These are phyloP conservation scores for Naganishia albida DNA, from an alignment of 1,284 basidiomycete species.

Conservation along the genomic window DNA sequence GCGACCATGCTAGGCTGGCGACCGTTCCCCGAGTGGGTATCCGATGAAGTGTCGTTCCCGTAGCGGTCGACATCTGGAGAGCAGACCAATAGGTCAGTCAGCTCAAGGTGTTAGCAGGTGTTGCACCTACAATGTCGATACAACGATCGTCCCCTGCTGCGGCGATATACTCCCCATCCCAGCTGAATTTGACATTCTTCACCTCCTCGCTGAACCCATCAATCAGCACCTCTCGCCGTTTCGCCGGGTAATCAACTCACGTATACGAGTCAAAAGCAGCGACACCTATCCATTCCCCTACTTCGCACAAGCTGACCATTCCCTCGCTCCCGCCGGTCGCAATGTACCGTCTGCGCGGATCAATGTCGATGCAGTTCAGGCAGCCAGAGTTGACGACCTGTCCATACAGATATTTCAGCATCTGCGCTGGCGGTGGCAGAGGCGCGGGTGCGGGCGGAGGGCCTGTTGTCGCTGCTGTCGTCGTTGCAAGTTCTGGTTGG, in stretches of 20 bases:
- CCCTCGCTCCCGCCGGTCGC: conserved; percentile 33
- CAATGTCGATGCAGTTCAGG: conserved; percentile 33
- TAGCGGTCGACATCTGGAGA: conserved; percentile 28
- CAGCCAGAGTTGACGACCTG: conserved; percentile 29
- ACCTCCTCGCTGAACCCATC: conserved; percentile 30
- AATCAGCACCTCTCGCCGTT: not conserved
- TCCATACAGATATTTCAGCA: conserved; percentile 26
- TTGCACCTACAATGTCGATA: conserved; percentile 29
- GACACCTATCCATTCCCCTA: conserved; percentile 21
- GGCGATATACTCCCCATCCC: conserved; percentile 33
- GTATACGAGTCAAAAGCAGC: conserved; percentile 31
- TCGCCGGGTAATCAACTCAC: conserved; percentile 11
- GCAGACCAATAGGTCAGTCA: not conserved
- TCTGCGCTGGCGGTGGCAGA: conserved; percentile 11
- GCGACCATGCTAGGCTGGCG: conserved; percentile 28
- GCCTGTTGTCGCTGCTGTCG: not conserved
- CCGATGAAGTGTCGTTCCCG: conserved; percentile 27
- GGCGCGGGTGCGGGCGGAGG: not conserved
- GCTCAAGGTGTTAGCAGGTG: not conserved
- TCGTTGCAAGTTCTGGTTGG: not conserved
- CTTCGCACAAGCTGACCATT: conserved; percentile 27
- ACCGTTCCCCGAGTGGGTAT: conserved; percentile 28
- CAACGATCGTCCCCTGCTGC: conserved; percentile 29
- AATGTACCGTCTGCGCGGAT: conserved; percentile 28
- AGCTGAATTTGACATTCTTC: conserved; percentile 30